Base-by-base conservation (phyloP, 495 filamentous ascomycete species). In the Xylaria venustula region DNA sequence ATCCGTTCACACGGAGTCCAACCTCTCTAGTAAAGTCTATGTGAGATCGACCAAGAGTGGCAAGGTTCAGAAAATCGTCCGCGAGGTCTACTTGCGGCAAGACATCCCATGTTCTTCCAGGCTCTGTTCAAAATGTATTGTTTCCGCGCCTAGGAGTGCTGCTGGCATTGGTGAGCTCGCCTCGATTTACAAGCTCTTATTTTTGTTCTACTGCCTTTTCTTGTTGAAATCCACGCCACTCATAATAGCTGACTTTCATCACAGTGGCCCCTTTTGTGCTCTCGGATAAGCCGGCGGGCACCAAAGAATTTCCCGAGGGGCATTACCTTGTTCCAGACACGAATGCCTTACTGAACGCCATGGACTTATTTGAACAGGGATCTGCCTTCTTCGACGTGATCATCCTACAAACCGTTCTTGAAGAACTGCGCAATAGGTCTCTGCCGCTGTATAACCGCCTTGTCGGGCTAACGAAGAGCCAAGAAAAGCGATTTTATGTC, bases 51-150 rank as follows among this genome's bases (percentile, higher is more conserved):
- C 92, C 17, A 93, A 89, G 73, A 90, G 85, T 74, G 94, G 94
- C 69, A 98, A 97, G 78, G 94, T 98, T 60, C 92, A 96, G 76
- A 98, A 99, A 79, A 93, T 99, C 72, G 95, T 98, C 60, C 86
- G 92, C 47, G 94, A 99, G 80, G 78, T 98, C 54, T 98, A 99
- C 77, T 82, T 99, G 30, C 85, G 94, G 67, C 87, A 91, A 78
- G 95, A 99, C 73, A 98, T 98, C 65, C 94, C 94, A 32, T 99
- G 94, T 77, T 99, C 95, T 15, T 98, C 93, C 2, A 88, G 84
- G 73, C 82, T 98, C 49, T 99, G 94, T 78, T 78, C 82, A 44
- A 71, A 71, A 69, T 99, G 94, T 68, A 79, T 88, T 34, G 69
- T 78, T 19, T 81, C 78, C 34, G 88, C 90, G 2, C 92, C 92